Evolutionary conservation across 441 rosid species (phyloP).

Genomic region (Populus tomentosa): DNA sequence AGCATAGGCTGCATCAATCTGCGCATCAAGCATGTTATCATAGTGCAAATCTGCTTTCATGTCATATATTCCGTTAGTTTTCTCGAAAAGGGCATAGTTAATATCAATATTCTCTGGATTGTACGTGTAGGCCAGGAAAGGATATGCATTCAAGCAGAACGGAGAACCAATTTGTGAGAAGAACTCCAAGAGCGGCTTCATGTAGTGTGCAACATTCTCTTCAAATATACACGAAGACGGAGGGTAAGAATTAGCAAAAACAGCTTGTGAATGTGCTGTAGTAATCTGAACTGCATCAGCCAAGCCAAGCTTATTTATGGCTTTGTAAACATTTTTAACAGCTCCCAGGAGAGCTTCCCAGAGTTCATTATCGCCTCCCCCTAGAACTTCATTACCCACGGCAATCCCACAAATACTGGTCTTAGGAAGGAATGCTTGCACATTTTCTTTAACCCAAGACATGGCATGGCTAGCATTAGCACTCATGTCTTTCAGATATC

Average conservation of each 20-base stretch:
- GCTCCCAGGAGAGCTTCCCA: slow-evolving; percentile 69
- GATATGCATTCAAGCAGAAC: slow-evolving; percentile 88
- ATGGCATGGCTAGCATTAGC: slow-evolving; percentile 60
- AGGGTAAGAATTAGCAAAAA: slow-evolving; percentile 66
- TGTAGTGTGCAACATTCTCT: slow-evolving; percentile 53
- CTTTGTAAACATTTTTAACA: slow-evolving; percentile 59
- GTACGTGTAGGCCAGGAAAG: slow-evolving; percentile 71
- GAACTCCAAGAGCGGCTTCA: slow-evolving; percentile 72
- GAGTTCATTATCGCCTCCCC: slow-evolving; percentile 48
- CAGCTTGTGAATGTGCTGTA: slow-evolving; percentile 86
- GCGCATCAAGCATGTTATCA: slow-evolving; percentile 98
- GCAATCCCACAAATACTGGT: slow-evolving; percentile 60
- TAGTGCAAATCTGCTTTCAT: slow-evolving; percentile 58
- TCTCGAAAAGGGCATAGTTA: slow-evolving; percentile 85
- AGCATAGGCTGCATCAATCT: slow-evolving; percentile 88
- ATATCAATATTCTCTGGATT: slow-evolving; percentile 73
- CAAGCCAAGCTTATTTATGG: slow-evolving; percentile 50
- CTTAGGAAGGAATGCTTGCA: slow-evolving; percentile 67
- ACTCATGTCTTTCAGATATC: slow-evolving; percentile 57
- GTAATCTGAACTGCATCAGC: slow-evolving; percentile 63
- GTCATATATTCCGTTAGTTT: slow-evolving; percentile 65
- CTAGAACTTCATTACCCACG: slow-evolving; percentile 41
- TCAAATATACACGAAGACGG: slow-evolving; percentile 67
- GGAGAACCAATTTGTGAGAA: slow-evolving; percentile 63
- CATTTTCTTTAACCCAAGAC: slow-evolving; percentile 82